These are phyloP conservation scores for Corchorus capsularis DNA, from an alignment of 345 rosid genomes.

Conservation along the genomic window DNA sequence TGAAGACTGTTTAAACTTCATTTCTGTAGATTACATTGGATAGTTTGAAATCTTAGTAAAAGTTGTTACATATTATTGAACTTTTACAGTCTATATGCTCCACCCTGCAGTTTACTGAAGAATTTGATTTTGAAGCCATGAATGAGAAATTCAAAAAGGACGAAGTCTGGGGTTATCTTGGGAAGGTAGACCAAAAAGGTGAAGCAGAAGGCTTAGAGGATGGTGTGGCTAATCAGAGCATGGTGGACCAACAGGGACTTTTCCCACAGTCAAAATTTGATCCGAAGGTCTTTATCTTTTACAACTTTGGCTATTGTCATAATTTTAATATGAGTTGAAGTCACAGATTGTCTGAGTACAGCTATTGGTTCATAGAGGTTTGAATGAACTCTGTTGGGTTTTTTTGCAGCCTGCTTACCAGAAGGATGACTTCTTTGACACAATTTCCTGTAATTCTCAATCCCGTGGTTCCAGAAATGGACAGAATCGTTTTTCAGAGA, in stretches of 20 bases:
- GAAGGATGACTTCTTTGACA: slow-evolving; percentile 54
- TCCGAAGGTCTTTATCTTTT: slow-evolving; percentile 21
- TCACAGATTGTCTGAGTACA: neutral
- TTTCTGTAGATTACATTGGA: neutral
- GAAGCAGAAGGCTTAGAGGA: slow-evolving; percentile 20
- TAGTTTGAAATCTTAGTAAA: neutral
- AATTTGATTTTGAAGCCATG: slow-evolving; percentile 81
- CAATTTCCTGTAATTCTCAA: slow-evolving; percentile 43
- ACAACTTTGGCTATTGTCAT: neutral
- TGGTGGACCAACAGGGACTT: slow-evolving; percentile 10
- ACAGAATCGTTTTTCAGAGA: slow-evolving; percentile 38
- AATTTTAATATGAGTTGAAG: neutral
- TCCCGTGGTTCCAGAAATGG: slow-evolving; percentile 32
- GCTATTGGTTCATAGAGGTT: neutral
- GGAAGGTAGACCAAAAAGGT: slow-evolving; percentile 38
- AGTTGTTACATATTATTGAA: slow-evolving; percentile 20
- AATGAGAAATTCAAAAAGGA: slow-evolving; percentile 70
- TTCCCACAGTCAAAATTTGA: slow-evolving; percentile 19
- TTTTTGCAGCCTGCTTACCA: slow-evolving; percentile 44
- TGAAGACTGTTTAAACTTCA: neutral
- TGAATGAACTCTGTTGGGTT: slow-evolving; percentile 1
- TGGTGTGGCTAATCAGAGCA: slow-evolving; percentile 13
- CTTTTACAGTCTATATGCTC: slow-evolving; percentile 28
- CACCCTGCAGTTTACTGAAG: slow-evolving; percentile 47
- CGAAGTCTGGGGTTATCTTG: slow-evolving; percentile 67